Evolutionary conservation across 768 basidiomycete species (phyloP), one percentile per base, ranked within the genome.

Genomic region (Xerocomus brunneocitrinus): DNA sequence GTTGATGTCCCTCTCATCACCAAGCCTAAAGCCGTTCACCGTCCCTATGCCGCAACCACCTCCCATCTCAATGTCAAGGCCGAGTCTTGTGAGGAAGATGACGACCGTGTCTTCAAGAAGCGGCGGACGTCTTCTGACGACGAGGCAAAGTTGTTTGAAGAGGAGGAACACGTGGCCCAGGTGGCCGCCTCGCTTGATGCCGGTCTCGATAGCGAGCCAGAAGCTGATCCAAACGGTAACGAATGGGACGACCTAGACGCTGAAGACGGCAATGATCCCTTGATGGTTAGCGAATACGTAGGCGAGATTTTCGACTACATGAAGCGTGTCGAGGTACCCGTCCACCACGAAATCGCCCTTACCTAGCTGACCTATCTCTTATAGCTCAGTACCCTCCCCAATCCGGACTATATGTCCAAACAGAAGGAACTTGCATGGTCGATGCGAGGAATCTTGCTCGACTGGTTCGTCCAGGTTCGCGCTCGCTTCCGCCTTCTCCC

Each of bases 221-320:
- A 89, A 64, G 84, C 81, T 5, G 84, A 87, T 58, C 84, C 84
- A 3, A 76, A 87, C 51, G 77, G 76, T 57, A 60, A 74, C 64
- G 74, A 78, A 65, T 98, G 93, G 95, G 89, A 89, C 30, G 95
- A 98, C 64, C 79, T 98, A 14, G 94, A 98, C 59, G 84, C 82
- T 1, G 93, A 95, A 22, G 95, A 98, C 67, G 83, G 76, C 50
- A 91, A 93, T 47, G 95, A 99, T 65, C 97, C 95, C 13, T 77
- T 91, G 55, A 98, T 98, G 95, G 95, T 97, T 59, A 88, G 87
- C 73, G 93, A 98, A 71, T 99, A 99, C 65, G 95, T 97, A 48
- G 76, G 76, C 27, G 97, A 98, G 53, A 86, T 19, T 19, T 19
- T 19, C 19, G 19, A 19, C 19, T 19, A 19, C 19, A 19, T 19